These are phyloP conservation scores for Cicer bijugum DNA, from an alignment of 306 rosid genomes.

Conservation along the genomic window DNA sequence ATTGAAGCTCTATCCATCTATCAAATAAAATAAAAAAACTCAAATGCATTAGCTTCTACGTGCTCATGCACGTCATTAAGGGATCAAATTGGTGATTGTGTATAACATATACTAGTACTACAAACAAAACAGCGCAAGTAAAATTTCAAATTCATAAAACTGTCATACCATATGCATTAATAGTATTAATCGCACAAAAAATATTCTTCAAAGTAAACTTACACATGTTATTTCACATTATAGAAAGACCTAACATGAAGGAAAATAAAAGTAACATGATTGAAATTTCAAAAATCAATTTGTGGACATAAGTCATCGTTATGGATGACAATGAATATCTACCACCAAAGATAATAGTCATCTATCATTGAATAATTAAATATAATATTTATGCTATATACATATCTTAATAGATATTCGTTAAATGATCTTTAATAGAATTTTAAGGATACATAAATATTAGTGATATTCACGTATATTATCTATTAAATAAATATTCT, in stretches of 20 bases:
- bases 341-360: no score
- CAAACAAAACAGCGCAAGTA: not conserved
- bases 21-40: not conserved
- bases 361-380: no score
- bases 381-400: no score
- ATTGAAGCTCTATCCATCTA: slow-evolving; percentile 98
- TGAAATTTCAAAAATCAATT: no score
- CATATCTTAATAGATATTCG: no score
- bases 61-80: not conserved
- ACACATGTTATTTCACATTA: slow-evolving; percentile 6
- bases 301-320: not conserved
- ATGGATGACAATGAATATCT: no score
- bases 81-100: not conserved
- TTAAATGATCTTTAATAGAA: no score
- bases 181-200: no score
- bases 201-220: slow-evolving; percentile 10
- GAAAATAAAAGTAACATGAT: not conserved
- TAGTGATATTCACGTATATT: no score
- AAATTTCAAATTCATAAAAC: slow-evolving; percentile 17
- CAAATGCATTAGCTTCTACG: slow-evolving; percentile 26
- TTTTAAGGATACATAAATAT: no score
- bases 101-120: slow-evolving; percentile 11
- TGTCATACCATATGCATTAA: no score
- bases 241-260: not conserved
- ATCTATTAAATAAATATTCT: no score